A percentile compares a stretch with the other conserved stretches of the same genome.
phyloP scores from a whole-genome alignment of 129 eudicot species.

The Dittrichia graveolens region DNA sequence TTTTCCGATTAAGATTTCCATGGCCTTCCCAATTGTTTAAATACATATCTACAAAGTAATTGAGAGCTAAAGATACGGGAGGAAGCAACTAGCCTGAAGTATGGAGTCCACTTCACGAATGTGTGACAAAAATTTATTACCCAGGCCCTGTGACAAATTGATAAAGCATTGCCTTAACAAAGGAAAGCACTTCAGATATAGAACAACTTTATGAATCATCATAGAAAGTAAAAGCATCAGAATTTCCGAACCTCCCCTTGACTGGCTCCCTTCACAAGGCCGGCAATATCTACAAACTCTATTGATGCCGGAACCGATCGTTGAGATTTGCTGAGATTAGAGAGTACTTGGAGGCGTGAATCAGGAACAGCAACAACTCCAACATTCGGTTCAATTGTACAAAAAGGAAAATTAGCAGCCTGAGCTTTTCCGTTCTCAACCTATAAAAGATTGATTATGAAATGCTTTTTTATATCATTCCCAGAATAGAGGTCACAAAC shows the following conservation, averaged over 20 bases:
- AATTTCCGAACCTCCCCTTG: conserved; percentile 84
- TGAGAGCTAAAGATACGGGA: background rate
- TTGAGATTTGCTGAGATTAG: conserved; percentile 86
- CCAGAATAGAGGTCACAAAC: background rate
- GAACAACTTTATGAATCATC: background rate
- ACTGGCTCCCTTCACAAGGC: conserved; percentile 98
- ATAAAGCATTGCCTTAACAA: conserved; percentile 8
- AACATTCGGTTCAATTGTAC: conserved; percentile 97
- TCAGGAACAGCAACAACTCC: conserved; percentile 98
- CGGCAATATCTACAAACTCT: conserved; percentile 98
- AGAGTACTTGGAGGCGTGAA: conserved; percentile 85
- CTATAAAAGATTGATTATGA: conserved; percentile 20
- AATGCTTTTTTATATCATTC: background rate
- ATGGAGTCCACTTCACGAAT: conserved; percentile 98
- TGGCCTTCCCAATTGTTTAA: background rate
- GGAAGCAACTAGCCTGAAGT: conserved; percentile 65
- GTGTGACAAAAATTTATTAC: conserved; percentile 92
- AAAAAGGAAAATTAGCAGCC: conserved; percentile 97
- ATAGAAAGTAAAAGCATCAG: background rate
- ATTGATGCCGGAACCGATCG: conserved; percentile 88
- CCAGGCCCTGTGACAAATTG: conserved; percentile 69
- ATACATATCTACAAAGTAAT: conserved; percentile 15
- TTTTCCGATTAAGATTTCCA: no score
- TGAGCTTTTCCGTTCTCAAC: conserved; percentile 99
- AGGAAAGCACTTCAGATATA: background rate